Evolutionary conservation across 805 yeast genomes (phyloP), one percentile per base, ranked within the genome.

Genomic region (Sporopachydermia quercuum): DNA sequence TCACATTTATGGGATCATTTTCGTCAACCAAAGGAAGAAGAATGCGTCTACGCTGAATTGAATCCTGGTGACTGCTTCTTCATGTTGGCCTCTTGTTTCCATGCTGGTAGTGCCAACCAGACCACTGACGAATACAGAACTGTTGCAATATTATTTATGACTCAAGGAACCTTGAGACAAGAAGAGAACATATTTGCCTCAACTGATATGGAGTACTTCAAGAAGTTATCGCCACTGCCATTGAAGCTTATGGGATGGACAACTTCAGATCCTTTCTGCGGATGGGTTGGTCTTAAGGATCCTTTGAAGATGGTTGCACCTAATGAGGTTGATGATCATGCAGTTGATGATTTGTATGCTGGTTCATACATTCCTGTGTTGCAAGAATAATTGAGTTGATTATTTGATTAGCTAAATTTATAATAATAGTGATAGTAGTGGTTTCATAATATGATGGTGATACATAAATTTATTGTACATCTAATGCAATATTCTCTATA

Each of bases 1-100:
- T 56, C 61, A n/a, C 62, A 57, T 42, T 44, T 51, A 27, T 56
- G 59, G 59, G 59, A 54, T 40, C 53, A 46, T 39, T 45, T 44
- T 19, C 46, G 54, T 34, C 40, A 47, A 34, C 57, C 54, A 16
- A 40, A 47, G 17, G 46, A 49, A 11, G 43, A 43, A 6, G 49
- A 47, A 34, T 50, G 47, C 34, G 39, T 50, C 6, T 49, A 54
- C 18, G 48, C 49, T 18, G 60, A 57, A 41, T 40, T 55, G 41
- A 55, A 55, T 8, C 47, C 50, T 35, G 61, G 61, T 16, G 62
- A 58, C 42, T 51, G 45, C 1, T 49, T 51, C 16, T 54, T 57
- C 37, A 51, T 57, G 57, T 45, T 57, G 18, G 60, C 51, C 3
- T 51, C 57, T 4, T 45, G 49, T 15, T 48, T 49, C 42, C 61